Base-by-base conservation (phyloP, 306 rosid genomes). In the Fragaria vesca region DNA sequence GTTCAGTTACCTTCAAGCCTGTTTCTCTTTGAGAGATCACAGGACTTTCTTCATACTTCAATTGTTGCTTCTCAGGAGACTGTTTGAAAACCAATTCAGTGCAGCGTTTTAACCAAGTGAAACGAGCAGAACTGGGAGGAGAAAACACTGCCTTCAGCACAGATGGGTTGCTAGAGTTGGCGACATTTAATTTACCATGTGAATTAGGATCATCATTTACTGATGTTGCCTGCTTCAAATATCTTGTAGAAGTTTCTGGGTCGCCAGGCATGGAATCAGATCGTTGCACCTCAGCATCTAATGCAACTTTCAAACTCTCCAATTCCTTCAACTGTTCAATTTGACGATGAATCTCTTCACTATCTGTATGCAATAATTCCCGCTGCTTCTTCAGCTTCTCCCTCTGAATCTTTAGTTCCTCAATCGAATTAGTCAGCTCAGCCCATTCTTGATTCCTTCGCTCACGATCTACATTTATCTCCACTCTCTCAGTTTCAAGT, bases 391-490 rank as follows among this genome's bases (percentile, higher is more conserved):
- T 91, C 74, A 96, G 83, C 84, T 96, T 96, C 82, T 90, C 94
- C 79, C 99, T 90, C 75, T 93, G 99, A 77, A 90, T 79, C 86
- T 68, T 91, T 24, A 96, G 98, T 77, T 93, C 99, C 84, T 90
- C 90, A 54, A 96, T 96, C 51, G 91, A 90, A 65, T 87, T 88
- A 74, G 77, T 93, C 45, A 96, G 82, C 86, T 93, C 99, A 38
- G 94, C 90, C 98, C 99, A 93, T 82, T 96, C 99, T 78, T 15
- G 89, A 65, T 91, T 93, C 84, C 98, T 90, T 79, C 69, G 84
- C 51, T 88, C 96, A 72, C 98, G 94, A 79, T 96, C 99, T 86
- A 91, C 67, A 81, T 88, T 93, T 77, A 96, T 91, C 82, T 93
- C 94, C 48, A 74, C 20, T 72, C 99, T 85, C 90, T 96, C 94